Evolutionary conservation across 352 stramenopile species (phyloP).

Genomic region (Thraustotheca clavata): DNA sequence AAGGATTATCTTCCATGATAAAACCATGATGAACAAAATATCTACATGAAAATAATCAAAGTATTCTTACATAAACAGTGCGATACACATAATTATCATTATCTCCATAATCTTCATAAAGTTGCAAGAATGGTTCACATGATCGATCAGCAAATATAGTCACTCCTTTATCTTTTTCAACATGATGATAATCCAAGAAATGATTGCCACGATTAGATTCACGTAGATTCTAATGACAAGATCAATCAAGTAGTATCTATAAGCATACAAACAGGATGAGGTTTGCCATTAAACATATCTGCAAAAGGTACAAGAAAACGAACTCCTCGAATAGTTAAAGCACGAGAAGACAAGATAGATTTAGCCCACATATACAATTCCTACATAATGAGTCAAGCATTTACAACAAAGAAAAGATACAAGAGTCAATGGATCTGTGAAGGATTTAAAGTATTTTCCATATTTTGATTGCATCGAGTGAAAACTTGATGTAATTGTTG

Average conservation of each 20-base stretch:
- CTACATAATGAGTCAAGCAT: background rate
- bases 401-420: background rate
- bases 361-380: conserved; percentile 27
- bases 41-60: conserved; percentile 24
- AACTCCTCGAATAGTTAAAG: conserved; percentile 63
- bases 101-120: conserved; percentile 95
- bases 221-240: background rate
- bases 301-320: conserved; percentile 80
- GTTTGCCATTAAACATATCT: conserved; percentile 78
- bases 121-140: conserved; percentile 31
- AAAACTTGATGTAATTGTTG: background rate
- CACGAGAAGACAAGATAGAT: conserved; percentile 52
- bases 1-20: conserved; percentile 74
- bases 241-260: background rate
- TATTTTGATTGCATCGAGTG: background rate
- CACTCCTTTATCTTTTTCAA: conserved; percentile 31
- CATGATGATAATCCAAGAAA: conserved; percentile 51
- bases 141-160: conserved; percentile 57
- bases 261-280: conserved; percentile 26
- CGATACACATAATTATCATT: conserved; percentile 76
- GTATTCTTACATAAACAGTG: background rate
- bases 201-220: conserved; percentile 33
- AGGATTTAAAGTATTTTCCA: background rate
- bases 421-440: background rate
- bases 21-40: conserved; percentile 90